These are phyloP conservation scores for Mucor plumbeus DNA, from an alignment of 371 early-diverging fungal genomes.

Conservation along the genomic window DNA sequence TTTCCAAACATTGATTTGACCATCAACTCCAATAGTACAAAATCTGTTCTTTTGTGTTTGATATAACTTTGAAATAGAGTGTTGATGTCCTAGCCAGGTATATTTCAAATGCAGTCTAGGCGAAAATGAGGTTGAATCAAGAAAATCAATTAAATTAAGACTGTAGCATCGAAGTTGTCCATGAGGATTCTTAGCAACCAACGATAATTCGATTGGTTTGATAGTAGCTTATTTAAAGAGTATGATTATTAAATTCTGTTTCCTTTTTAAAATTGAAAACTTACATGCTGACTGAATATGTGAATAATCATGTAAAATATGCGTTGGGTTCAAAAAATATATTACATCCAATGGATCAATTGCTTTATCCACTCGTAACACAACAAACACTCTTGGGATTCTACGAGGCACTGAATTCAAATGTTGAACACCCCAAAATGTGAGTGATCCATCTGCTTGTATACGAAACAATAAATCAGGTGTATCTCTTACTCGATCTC, in stretches of 20 bases:
- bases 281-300: conserved; percentile 54
- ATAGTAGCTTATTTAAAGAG: conserved; percentile 41
- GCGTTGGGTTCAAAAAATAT: conserved; percentile 64
- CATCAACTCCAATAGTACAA: conserved; percentile 57
- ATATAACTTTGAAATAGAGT: conserved; percentile 42
- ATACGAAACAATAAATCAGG: conserved; percentile 80
- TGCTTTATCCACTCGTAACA: conserved; percentile 68
- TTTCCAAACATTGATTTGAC: conserved; percentile 65
- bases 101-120: conserved; percentile 65
- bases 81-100: conserved; percentile 74
- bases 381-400: conserved; percentile 70
- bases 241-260: conserved; percentile 17
- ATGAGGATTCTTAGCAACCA: conserved; percentile 63
- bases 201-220: conserved; percentile 71
- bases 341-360: conserved; percentile 58
- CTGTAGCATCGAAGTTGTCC: conserved; percentile 73
- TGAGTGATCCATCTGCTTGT: conserved; percentile 71
- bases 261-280: background rate
- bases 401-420: conserved; percentile 66
- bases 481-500: conserved; percentile 72
- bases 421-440: conserved; percentile 84
- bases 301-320: conserved; percentile 61
- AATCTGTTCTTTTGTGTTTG: conserved; percentile 55
- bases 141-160: conserved; percentile 78
- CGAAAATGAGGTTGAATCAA: conserved; percentile 65